phyloP scores from a whole-genome alignment of 306 rosid genomes.

The Styphnolobium japonicum region DNA sequence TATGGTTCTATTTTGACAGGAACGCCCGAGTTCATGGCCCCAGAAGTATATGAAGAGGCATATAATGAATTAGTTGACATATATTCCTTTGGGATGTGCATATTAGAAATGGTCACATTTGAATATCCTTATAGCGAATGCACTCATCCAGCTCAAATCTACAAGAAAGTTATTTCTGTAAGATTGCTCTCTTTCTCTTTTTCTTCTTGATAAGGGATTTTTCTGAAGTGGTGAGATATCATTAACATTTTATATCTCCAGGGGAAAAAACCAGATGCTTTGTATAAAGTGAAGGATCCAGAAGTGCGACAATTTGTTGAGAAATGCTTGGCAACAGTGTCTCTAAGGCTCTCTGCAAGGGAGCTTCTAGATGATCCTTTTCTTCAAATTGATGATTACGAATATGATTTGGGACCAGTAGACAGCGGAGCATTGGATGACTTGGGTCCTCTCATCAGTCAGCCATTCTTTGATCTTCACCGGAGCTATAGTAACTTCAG shows the following conservation, averaged over 20 bases:
- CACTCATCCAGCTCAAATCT: conserved; percentile 90
- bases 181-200: conserved; percentile 42
- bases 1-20: conserved; percentile 42
- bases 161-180: conserved; percentile 95
- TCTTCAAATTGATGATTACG: conserved; percentile 63
- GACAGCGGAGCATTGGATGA: conserved; percentile 41
- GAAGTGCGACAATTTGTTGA: conserved; percentile 79
- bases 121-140: conserved; percentile 98
- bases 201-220: neutral
- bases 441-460: conserved; percentile 42
- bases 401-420: conserved; percentile 45
- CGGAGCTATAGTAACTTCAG: conserved; percentile 45
- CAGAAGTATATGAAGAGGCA: conserved; percentile 90
- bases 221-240: conserved; percentile 27
- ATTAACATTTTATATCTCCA: conserved; percentile 34
- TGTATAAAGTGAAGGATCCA: conserved; percentile 81
- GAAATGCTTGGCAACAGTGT: conserved; percentile 84
- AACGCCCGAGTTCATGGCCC: conserved; percentile 99
- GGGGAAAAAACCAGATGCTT: conserved; percentile 91
- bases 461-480: conserved; percentile 45
- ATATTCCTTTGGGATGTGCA: conserved; percentile 95
- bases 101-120: conserved; percentile 92
- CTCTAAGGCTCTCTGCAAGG: conserved; percentile 75
- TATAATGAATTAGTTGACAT: conserved; percentile 93
- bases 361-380: conserved; percentile 88